These are phyloP conservation scores for Microbotryum intermedium DNA, from an alignment of 1,284 basidiomycete species.

Conservation along the genomic window DNA sequence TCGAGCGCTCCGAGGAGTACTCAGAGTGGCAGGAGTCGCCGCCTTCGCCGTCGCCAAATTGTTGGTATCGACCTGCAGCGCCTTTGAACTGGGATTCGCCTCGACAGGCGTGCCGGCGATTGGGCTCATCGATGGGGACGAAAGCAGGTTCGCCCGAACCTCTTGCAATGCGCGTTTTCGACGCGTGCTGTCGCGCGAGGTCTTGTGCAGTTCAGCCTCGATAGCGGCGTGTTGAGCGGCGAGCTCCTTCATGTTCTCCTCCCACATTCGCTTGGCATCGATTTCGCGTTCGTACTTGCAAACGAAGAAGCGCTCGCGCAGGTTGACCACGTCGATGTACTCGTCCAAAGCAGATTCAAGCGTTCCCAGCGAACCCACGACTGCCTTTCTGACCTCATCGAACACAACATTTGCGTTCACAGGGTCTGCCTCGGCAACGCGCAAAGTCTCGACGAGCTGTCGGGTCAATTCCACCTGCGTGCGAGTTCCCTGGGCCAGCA, in stretches of 20 bases:
- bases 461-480: conserved; percentile 71
- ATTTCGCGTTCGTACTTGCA: conserved; percentile 62
- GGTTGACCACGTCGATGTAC: conserved; percentile 62
- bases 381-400: conserved; percentile 49
- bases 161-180: conserved; percentile 43
- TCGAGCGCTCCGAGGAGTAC: conserved; percentile 7
- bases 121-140: conserved; percentile 9
- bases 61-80: background rate
- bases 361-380: conserved; percentile 56
- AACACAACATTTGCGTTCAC: conserved; percentile 3
- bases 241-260: conserved; percentile 78
- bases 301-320: conserved; percentile 65
- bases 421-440: conserved; percentile 30
- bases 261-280: conserved; percentile 65
- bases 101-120: background rate
- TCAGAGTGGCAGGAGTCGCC: background rate
- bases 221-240: conserved; percentile 78
- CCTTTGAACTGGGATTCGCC: background rate
- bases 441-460: conserved; percentile 55
- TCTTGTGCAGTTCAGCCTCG: conserved; percentile 59
- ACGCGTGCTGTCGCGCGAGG: conserved; percentile 40
- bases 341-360: conserved; percentile 57
- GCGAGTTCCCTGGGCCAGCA: conserved; percentile 64
- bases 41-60: background rate
- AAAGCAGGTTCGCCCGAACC: conserved; percentile 21